phyloP scores from a whole-genome alignment of 805 yeast genomes.

The Kuraishia capsulata region DNA sequence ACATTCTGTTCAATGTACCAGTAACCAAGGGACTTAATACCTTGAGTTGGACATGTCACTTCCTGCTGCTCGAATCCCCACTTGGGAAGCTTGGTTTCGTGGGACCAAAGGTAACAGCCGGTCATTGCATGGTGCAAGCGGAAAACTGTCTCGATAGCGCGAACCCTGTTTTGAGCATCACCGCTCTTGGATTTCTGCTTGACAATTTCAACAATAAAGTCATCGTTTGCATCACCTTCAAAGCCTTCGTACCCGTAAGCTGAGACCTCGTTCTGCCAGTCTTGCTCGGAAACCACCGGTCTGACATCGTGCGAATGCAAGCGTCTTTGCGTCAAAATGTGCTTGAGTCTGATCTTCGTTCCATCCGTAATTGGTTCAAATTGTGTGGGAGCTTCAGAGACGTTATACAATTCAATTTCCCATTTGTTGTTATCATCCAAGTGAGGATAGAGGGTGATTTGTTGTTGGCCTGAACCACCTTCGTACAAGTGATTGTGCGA shows the following conservation, averaged over 20 bases:
- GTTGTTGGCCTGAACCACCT: conserved; percentile 80
- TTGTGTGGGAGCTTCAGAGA: conserved; percentile 41
- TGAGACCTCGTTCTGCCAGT: conserved; percentile 80
- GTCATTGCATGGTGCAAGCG: conserved; percentile 73
- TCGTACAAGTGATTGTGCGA: conserved; percentile 68
- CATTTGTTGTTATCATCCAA: conserved; percentile 68
- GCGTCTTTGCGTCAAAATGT: conserved; percentile 49
- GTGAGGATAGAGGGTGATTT: conserved; percentile 73
- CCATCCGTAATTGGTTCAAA: conserved; percentile 62
- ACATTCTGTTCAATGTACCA: conserved; percentile 73
- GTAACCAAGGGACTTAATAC: conserved; percentile 45
- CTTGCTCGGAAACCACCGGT: conserved; percentile 66
- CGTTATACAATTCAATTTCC: conserved; percentile 60
- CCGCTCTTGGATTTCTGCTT: conserved; percentile 38
- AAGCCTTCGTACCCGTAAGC: conserved; percentile 72
- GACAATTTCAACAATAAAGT: conserved; percentile 69
- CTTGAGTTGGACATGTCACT: conserved; percentile 71
- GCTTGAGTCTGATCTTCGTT: conserved; percentile 61
- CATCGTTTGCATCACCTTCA: conserved; percentile 79
- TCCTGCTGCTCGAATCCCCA: conserved; percentile 86
- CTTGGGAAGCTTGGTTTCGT: conserved; percentile 62
- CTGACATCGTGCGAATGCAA: conserved; percentile 79
- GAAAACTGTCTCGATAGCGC: conserved; percentile 63
- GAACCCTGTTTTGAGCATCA: conserved; percentile 44
- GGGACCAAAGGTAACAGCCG: conserved; percentile 72